These are phyloP conservation scores for Mucor indicus DNA, from an alignment of 371 early-diverging fungal genomes.

Conservation along the genomic window DNA sequence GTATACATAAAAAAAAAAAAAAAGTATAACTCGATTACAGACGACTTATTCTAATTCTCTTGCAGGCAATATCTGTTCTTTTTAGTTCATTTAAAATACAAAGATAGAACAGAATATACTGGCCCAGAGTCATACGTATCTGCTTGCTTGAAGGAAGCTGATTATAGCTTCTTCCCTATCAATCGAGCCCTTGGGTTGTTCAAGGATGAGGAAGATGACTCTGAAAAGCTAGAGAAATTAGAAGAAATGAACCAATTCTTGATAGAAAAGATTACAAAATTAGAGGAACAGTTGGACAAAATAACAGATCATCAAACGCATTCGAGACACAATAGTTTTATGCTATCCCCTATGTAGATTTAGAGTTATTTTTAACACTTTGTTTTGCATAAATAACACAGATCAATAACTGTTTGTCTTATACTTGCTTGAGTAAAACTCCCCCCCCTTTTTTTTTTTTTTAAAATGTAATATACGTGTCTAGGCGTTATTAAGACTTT, in stretches of 20 bases:
- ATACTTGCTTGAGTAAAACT: too few relatives aligned
- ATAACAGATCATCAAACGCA: conserved; percentile 22
- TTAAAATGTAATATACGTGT: too few relatives aligned
- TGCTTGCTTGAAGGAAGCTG: conserved; percentile 39
- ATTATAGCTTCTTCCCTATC: conserved; percentile 55
- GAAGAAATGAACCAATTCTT: conserved; percentile 34
- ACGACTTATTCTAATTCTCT: background rate
- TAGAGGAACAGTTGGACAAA: conserved; percentile 30
- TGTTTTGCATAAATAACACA: too few relatives aligned
- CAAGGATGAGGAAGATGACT: conserved; percentile 28
- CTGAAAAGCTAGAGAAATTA: conserved; percentile 32
- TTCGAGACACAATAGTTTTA: conserved; percentile 32
- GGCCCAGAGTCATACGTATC: conserved; percentile 56
- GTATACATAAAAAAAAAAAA: conserved; percentile 14
- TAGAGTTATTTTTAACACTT: background rate
- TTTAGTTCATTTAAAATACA: conserved; percentile 52
- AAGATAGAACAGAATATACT: conserved; percentile 56
- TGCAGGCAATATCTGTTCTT: conserved; percentile 58
- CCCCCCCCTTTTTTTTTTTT: too few relatives aligned
- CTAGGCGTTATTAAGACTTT: too few relatives aligned
- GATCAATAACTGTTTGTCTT: too few relatives aligned
- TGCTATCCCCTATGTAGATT: conserved; percentile 37
- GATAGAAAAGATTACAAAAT: conserved; percentile 19
- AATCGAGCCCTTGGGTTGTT: conserved; percentile 49
- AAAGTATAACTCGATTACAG: background rate